Evolutionary conservation across 371 early-diverging fungal genomes (phyloP), one percentile per base, ranked within the genome.

Genomic region (Coemansia sp.): DNA sequence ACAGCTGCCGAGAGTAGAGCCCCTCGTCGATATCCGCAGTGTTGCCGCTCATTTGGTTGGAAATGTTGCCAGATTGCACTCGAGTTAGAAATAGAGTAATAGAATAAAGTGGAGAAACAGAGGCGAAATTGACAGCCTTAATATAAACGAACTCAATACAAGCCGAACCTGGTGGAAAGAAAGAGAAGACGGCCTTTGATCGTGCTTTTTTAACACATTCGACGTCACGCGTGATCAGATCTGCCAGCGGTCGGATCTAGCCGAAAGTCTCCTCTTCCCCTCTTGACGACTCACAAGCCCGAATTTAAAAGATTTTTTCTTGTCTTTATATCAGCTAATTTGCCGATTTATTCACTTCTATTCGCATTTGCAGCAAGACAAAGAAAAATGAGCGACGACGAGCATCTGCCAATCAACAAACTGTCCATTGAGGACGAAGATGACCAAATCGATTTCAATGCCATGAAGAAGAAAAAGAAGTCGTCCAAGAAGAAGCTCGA

Each of bases 1-100:
- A 98, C 94, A 98, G 87, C 79, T 98, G 99, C 60, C 99, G 90
- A 54, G 95, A 95, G 83, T 98, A 98, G 43, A 96, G 86, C 31
- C 94, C 85, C 81, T 98, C 97, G 80, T 98, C 98, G 67, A 98
- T 95, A 14, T 81, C 75, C 37, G 51, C 11, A 36, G 58, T 75
- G 37, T 37, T 51, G 32, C 49, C 61, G 62, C 62, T 70, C 66
- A 64, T 69, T 51, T 39, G 12, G 16, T 14, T 24, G 7, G 34
- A 18, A 14, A 48, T 18, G 18, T 18, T 18, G 18, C 18, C 18
- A 18, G 18, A 18, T 18, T 18, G 18, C 18, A 18, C 18, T 18
- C 18, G 18, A 18, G 18, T 18, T 18, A 18, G 18, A 18, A 18
- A 18, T 18, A 18, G 18, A 18, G 18, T 18, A 18, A 18, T 18